Base-by-base conservation (phyloP, 495 filamentous ascomycete species). In the Podospora comata region DNA sequence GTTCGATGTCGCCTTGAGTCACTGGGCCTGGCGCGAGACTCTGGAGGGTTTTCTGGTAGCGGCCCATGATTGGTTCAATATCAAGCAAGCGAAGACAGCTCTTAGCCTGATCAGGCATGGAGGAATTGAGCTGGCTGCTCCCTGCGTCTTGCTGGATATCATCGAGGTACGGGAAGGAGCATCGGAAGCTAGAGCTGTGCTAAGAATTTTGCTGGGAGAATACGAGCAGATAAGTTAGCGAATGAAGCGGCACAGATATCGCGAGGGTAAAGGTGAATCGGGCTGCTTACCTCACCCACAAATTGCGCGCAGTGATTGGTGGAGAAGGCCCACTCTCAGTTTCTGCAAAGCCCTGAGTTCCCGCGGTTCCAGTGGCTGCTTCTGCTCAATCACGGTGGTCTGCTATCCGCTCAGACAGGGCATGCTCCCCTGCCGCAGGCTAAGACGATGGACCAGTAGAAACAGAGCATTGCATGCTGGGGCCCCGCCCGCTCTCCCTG, bases 391-490 rank as follows among this genome's bases (percentile, higher is more conserved):
- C 74, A 77, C 59, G 67, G 66, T 68, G 74, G 70, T 61, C 69
- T 64, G 65, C 72, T 73, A 79, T 76, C 75, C 75, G 75, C 77
- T 77, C 66, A 66, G 73, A 68, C 75, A 71, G 70, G 72, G 70
- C 66, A 39, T 63, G 66, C 62, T 62, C 71, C 74, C 74, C 72
- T 77, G 74, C 71, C 71, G 65, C 74, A 56, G 19, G 63, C 70
- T 68, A 56, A 60, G 28, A 20, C 27, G 39, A 44, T 65, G 63
- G 32, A 39, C 77, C 77, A 79, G 70, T 79, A 71, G 70, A 68
- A 62, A 72, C 64, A 68, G 68, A 66, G 65, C 64, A 66, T 72
- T 67, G 27, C 62, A 23, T 48, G 63, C 59, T 55, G 57, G 13
- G 55, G 70, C 68, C 68, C 72, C 72, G 66, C 71, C 67, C 54